Evolutionary conservation across 2,329 filamentous ascomycete species (phyloP), one percentile per base, ranked within the genome.

Genomic region (Albifimbria verrucaria): DNA sequence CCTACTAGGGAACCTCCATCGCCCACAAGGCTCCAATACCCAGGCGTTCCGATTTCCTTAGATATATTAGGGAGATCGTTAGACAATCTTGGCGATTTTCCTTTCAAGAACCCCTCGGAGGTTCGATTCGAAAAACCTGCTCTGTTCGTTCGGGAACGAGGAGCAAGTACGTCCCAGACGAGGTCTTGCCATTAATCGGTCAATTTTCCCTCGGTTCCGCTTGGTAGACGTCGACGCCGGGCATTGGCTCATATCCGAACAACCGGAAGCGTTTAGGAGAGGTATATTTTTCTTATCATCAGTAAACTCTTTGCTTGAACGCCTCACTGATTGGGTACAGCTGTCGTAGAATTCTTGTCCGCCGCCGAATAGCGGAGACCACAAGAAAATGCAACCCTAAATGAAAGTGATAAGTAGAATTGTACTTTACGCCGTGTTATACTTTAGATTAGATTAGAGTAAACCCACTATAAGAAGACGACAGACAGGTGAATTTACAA

Each of bases 241-340:
- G 0, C 91, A 96, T 69, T 96, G 91, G 91, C 76, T 96, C 5
- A 92, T 93, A 57, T 90, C 89, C n/a, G 91, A 96, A 75, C 87
- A 91, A 62, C 90, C 91, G 0, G 85, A 91, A 65, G 85, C 78
- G 10, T 96, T 96, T 59, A 83, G 86, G 65, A 75, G 81, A 77
- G 86, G 89, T 91, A 67, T 68, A 80, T 67, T 24, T 26, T 2
- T 23, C 36, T 15, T 2, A 28, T 15, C 12, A 24, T 18, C 12
- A 28, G 24, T 9, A 56, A 18, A 59, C 18, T 5, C 26, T n/a
- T 25, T 25, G 28, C 26, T 41, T n/a, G 26, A 18, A n/a, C 15
- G n/a, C 18, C 54, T 59, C 25, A 61, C 41, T 22, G 3, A 11
- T 17, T 15, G 24, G 23, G 21, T 25, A 45, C 57, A 87, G 85